Conservation (phyloP, 2,329 filamentous ascomycete genomes). For the Aspergillus alliaceus region DNA sequence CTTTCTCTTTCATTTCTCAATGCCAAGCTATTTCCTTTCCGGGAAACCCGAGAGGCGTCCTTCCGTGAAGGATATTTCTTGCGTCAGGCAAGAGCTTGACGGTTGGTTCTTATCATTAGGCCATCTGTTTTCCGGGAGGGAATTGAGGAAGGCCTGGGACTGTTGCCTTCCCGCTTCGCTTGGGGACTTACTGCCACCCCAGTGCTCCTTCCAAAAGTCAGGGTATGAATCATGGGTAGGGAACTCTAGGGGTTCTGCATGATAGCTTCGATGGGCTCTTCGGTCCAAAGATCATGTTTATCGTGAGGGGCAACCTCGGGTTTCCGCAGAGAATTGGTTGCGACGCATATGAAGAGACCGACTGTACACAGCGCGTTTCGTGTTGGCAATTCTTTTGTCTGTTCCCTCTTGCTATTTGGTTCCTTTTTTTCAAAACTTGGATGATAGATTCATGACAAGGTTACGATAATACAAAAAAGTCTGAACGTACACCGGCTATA, state of each 20-base stretch:
- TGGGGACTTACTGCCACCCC: slow-evolving; percentile 12
- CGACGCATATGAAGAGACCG: slow-evolving; percentile 29
- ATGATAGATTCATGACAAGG: slow-evolving; percentile 36
- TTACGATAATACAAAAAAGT: slow-evolving; percentile 33
- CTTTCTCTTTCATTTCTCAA: slow-evolving; percentile 23
- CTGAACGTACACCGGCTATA: neutral
- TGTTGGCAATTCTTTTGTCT: slow-evolving; percentile 28
- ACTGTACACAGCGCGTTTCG: slow-evolving; percentile 26
- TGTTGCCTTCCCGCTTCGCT: slow-evolving; percentile 16
- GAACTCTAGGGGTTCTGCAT: slow-evolving; percentile 9
- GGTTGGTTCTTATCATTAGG: slow-evolving; percentile 2
- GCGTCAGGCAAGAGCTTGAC: slow-evolving; percentile 3
- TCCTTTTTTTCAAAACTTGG: slow-evolving; percentile 21
- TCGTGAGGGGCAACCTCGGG: slow-evolving; percentile 19
- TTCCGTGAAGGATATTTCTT: slow-evolving; percentile 3
- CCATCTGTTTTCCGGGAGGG: slow-evolving; percentile 7
- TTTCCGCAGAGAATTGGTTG: slow-evolving; percentile 31
- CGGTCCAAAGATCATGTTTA: slow-evolving; percentile 11
- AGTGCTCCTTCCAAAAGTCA: slow-evolving; percentile 19
- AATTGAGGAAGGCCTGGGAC: slow-evolving; percentile 10
- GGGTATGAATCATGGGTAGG: slow-evolving; percentile 31
- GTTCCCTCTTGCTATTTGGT: slow-evolving; percentile 25
- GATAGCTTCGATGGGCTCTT: slow-evolving; percentile 12
- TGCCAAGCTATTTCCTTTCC: slow-evolving; percentile 10
- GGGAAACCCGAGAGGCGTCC: slow-evolving; percentile 6